Percentiles rank a stretch among this genome's conserved stretches.
Evolutionary conservation across 2,329 filamentous ascomycete genomes (phyloP).

Genomic region (Hortaea werneckii): DNA sequence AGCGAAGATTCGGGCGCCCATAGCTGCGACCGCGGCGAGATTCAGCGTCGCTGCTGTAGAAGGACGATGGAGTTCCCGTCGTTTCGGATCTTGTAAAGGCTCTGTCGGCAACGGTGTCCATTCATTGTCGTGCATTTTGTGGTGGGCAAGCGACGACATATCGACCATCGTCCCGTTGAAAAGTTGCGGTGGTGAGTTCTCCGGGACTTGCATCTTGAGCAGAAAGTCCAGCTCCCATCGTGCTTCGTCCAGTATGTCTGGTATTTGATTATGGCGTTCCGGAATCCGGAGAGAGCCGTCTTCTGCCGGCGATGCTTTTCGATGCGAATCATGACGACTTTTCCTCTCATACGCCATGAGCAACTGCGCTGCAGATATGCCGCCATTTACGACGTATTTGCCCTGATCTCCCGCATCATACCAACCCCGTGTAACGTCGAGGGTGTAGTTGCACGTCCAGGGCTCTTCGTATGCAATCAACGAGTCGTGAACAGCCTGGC

Average conservation of each 20-base stretch:
- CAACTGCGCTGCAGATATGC: slow-evolving; percentile 3
- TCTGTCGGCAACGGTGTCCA: slow-evolving; percentile 6
- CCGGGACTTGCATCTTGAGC: slow-evolving; percentile 7
- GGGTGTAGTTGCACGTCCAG: slow-evolving; percentile 6
- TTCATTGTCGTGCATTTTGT: slow-evolving; percentile 6
- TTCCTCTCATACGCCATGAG: slow-evolving; percentile 5
- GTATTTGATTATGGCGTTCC: slow-evolving; percentile 4
- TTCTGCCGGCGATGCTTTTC: no score
- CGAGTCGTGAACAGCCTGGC: slow-evolving; percentile 3
- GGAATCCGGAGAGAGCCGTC: slow-evolving; percentile 4
- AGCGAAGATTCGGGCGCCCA: slow-evolving; percentile 4
- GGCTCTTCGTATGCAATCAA: slow-evolving; percentile 5
- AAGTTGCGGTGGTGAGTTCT: slow-evolving; percentile 3
- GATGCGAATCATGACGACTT: not conserved
- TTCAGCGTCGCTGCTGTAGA: slow-evolving; percentile 4
- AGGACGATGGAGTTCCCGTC: slow-evolving; percentile 4
- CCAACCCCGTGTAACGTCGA: slow-evolving; percentile 6
- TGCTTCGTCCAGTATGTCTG: slow-evolving; percentile 5
- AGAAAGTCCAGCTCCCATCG: slow-evolving; percentile 6
- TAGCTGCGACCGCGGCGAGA: slow-evolving; percentile 3
- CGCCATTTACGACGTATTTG: slow-evolving; percentile 6
- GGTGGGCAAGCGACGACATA: slow-evolving; percentile 3
- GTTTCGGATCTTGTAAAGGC: slow-evolving; percentile 5
- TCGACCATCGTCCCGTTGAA: slow-evolving; percentile 6
- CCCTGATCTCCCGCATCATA: slow-evolving; percentile 7